A percentile compares a stretch with the other conserved stretches of the same genome.
Conservation (phyloP, 352 stramenopile species). For the Phytophthora ohioensis region DNA sequence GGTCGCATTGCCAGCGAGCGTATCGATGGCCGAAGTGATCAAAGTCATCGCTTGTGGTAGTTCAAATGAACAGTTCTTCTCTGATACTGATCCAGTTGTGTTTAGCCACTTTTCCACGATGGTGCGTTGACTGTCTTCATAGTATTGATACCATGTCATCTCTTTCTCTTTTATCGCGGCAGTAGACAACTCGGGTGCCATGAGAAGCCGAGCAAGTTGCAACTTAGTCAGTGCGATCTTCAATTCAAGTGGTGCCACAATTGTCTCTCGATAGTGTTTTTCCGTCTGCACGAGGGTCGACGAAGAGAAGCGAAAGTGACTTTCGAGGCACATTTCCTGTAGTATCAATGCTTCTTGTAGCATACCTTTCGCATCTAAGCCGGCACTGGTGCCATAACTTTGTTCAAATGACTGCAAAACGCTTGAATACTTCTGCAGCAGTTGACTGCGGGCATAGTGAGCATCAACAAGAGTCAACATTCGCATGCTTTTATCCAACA, state of each 20-base stretch:
- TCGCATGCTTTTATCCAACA: slow-evolving; percentile 27
- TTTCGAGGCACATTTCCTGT: slow-evolving; percentile 13
- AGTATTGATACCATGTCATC: slow-evolving; percentile 76
- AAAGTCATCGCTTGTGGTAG: slow-evolving; percentile 45
- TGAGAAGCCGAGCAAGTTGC: slow-evolving; percentile 44
- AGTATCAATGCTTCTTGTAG: slow-evolving; percentile 27
- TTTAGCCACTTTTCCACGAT: slow-evolving; percentile 82
- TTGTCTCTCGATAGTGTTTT: slow-evolving; percentile 18
- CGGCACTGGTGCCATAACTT: background rate
- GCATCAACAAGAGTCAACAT: slow-evolving; percentile 31
- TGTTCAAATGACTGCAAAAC: slow-evolving; percentile 19
- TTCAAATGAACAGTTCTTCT: slow-evolving; percentile 24
- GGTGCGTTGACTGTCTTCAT: slow-evolving; percentile 51
- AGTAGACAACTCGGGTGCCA: slow-evolving; percentile 42
- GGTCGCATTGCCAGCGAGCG: slow-evolving; percentile 12
- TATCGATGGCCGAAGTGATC: slow-evolving; percentile 33
- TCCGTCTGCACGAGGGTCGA: background rate
- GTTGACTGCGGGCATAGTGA: slow-evolving; percentile 22
- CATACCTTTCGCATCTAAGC: slow-evolving; percentile 21
- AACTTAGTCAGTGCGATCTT: slow-evolving; percentile 52
- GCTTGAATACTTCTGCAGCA: slow-evolving; percentile 26
- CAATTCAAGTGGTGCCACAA: slow-evolving; percentile 26
- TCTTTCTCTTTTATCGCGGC: slow-evolving; percentile 50
- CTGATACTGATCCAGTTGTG: slow-evolving; percentile 41
- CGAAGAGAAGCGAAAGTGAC: slow-evolving; percentile 5